A percentile compares a stretch with the other conserved stretches of the same genome.
Evolutionary conservation across 441 rosid species (phyloP).

Genomic region (Capsella rubella): DNA sequence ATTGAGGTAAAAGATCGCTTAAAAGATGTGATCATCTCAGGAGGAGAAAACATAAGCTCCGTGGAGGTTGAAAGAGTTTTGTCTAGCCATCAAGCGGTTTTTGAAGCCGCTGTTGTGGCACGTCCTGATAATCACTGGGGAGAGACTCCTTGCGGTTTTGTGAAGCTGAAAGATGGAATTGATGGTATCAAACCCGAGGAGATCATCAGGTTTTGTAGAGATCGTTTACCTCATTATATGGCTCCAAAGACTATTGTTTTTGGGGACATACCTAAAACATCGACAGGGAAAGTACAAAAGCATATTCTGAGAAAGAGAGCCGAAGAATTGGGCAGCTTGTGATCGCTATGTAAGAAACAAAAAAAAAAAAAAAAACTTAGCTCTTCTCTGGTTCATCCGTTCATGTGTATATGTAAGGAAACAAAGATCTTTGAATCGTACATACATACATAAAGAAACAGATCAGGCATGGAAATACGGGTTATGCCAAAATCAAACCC

Average conservation of each 20-base stretch:
- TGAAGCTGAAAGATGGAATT: slow-evolving; percentile 65
- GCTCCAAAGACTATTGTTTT: slow-evolving; percentile 72
- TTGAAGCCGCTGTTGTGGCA: slow-evolving; percentile 72
- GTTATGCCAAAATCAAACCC: too few relatives aligned
- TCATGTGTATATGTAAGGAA: too few relatives aligned
- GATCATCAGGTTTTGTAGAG: slow-evolving; percentile 62
- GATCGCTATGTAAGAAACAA: slow-evolving; percentile 10
- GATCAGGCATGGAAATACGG: too few relatives aligned
- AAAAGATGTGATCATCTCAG: slow-evolving; percentile 71
- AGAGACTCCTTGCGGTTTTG: slow-evolving; percentile 80
- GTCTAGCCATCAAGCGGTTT: slow-evolving; percentile 59
- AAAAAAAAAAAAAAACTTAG: background rate
- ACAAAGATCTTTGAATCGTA: too few relatives aligned
- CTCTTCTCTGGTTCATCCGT: too few relatives aligned
- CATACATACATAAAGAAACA: too few relatives aligned
- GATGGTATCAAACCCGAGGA: slow-evolving; percentile 46
- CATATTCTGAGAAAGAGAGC: slow-evolving; percentile 67
- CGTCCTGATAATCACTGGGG: slow-evolving; percentile 84
- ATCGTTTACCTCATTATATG: slow-evolving; percentile 74
- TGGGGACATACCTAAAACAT: slow-evolving; percentile 72
- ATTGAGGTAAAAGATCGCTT: slow-evolving; percentile 67
- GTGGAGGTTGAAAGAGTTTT: slow-evolving; percentile 69
- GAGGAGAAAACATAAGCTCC: slow-evolving; percentile 77
- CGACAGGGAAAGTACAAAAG: slow-evolving; percentile 83
- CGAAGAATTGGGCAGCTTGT: slow-evolving; percentile 64